A percentile compares a stretch with the other conserved stretches of the same genome.
Conservation (phyloP, 2,329 filamentous ascomycete genomes). For the Trichoderma citrinoviride region DNA sequence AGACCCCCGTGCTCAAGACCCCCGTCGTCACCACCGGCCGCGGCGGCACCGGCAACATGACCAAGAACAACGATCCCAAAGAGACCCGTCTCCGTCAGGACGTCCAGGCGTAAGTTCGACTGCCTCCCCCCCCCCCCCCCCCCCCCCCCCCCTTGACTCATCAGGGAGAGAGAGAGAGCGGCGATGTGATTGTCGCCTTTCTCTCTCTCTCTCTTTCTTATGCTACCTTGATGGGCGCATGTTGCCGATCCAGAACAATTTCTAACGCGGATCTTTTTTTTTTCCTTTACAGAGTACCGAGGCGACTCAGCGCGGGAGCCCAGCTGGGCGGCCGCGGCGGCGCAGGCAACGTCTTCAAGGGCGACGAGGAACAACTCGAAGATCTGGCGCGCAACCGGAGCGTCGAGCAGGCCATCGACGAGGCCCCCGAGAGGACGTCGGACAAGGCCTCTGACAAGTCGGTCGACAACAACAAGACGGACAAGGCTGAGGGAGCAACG, state of each 20-base stretch:
- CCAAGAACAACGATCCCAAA: conserved; percentile 64
- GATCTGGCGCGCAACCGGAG: conserved; percentile 32
- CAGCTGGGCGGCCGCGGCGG: conserved; percentile 72
- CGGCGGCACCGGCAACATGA: conserved; percentile 87
- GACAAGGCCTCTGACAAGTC: background rate
- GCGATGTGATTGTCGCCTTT: no score
- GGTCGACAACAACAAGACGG: conserved; percentile 10
- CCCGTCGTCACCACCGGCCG: conserved; percentile 86
- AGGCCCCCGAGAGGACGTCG: conserved; percentile 24
- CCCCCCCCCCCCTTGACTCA: background rate
- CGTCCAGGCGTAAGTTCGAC: conserved; percentile 63
- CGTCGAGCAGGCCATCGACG: conserved; percentile 37
- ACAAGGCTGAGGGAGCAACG: conserved; percentile 22
- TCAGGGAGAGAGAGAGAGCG: no score
- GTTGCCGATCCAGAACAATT: background rate
- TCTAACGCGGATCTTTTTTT: conserved; percentile 21
- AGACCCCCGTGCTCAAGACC: conserved; percentile 80
- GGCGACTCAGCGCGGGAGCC: conserved; percentile 56
- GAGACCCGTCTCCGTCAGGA: conserved; percentile 81
- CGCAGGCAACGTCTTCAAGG: conserved; percentile 66
- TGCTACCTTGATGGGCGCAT: background rate
- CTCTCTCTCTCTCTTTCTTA: background rate
- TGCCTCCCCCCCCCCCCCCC: no score
- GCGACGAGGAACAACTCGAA: conserved; percentile 39
- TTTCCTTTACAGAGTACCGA: conserved; percentile 44